These are phyloP conservation scores for Vitis hybrid DNA, from an alignment of 177 flowering plant genomes.

Conservation along the genomic window DNA sequence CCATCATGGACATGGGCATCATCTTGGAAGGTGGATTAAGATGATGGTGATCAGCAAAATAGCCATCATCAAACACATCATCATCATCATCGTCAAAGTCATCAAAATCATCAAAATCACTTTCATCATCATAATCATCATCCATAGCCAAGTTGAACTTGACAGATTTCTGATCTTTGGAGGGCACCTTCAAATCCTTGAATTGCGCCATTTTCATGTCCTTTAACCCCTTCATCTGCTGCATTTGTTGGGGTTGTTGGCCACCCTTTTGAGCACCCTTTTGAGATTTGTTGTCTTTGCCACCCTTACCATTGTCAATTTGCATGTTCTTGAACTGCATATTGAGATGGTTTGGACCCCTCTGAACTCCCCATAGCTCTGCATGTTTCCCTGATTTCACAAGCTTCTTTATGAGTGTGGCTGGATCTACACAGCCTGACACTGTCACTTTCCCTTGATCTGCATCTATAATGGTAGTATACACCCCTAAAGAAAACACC, in stretches of 20 bases:
- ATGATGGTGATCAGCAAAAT: constrained; percentile 9
- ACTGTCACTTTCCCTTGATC: constrained; percentile 67
- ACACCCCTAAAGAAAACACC: constrained; percentile 41
- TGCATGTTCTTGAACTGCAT: constrained; percentile 48
- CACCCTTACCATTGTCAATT: constrained; percentile 26
- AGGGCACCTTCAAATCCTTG: constrained; percentile 18
- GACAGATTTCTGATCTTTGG: constrained; percentile 47
- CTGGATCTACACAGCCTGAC: constrained; percentile 52
- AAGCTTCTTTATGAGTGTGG: constrained; percentile 56
- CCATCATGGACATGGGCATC: constrained; percentile 16
- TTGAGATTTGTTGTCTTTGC: constrained; percentile 33
- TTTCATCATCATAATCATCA: constrained; percentile 28
- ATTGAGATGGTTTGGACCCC: constrained; percentile 26
- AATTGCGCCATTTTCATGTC: constrained; percentile 8
- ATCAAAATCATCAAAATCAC: constrained; percentile 19
- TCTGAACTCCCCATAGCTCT: constrained; percentile 50
- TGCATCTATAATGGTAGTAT: constrained; percentile 34
- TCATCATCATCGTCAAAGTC: constrained; percentile 27
- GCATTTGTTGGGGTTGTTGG: constrained; percentile 17
- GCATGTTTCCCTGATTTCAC: constrained; percentile 64
- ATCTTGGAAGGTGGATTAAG: constrained; percentile 15
- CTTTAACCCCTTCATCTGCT: constrained; percentile 17
- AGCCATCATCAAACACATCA: constrained; percentile 27
- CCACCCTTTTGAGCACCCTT: constrained; percentile 33
- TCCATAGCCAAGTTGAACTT: constrained; percentile 37